Base-by-base conservation (phyloP, 257 asterid species). In the Fraxinus quadrangulata region DNA sequence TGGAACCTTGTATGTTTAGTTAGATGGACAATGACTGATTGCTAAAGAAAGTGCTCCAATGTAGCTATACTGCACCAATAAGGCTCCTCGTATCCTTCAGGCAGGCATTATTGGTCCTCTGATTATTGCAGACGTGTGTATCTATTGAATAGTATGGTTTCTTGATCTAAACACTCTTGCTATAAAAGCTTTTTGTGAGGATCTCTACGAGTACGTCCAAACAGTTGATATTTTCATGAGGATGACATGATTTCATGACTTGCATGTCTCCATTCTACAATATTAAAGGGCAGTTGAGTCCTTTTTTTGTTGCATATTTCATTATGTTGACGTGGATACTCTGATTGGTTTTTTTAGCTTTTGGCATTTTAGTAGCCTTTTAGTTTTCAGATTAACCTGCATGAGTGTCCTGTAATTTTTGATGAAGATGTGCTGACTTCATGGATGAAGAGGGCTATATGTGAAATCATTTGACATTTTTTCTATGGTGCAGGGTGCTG, bases 401-500 rank as follows among this genome's bases (percentile, higher is more conserved):
- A 76, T 26, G 54, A 65, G 24, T 61, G 56, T 56, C 63, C 16
- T 39, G 75, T 37, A 74, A 37, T 28, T 70, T 78, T 54, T 78
- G 59, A 10, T 63, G 71, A 70, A 63, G 51, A 63, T 40, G 33
- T 84, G 75, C 81, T 69, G 75, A 72, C 70, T 39, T 34, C 31
- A 54, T 73, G 63, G 72, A 56, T 39, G 75, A 66, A 37, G 51
- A 37, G 24, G 80, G 67, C 72, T 78, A 65, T n/a, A 33, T 31
- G 66, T 66, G 79, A 59, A 72, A 66, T 71, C 26, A 28, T 76
- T 71, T 45, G 66, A 80, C 49, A 13, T 81, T 76, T 26, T 42
- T 63, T 83, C 31, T 72, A 26, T 40, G 69, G 3, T 74, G 80
- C 93, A 96, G 99, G 99, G 99, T 77, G 99, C 99, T 85, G 99